A percentile compares a stretch with the other conserved stretches of the same genome.
These are phyloP conservation scores for Suhomyces coccinellae DNA, from an alignment of 1,139 yeast genomes.

Conservation along the genomic window DNA sequence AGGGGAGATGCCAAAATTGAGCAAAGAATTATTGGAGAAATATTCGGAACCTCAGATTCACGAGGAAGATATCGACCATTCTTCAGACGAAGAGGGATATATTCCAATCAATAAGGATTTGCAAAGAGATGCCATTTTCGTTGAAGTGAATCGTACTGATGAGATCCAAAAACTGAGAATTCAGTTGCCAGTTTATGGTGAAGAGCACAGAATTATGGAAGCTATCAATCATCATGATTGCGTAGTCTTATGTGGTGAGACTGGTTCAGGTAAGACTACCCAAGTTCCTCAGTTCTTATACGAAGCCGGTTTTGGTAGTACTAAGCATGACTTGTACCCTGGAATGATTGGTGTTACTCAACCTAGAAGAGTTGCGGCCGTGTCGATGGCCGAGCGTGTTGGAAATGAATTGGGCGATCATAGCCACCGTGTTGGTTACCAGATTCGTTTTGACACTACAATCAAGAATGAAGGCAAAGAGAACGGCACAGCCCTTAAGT, in stretches of 20 bases:
- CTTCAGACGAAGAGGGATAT: constrained; percentile 56
- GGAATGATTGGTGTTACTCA: constrained; percentile 97
- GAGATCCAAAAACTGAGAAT: constrained; percentile 67
- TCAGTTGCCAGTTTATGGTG: constrained; percentile 83
- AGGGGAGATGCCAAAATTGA: constrained; percentile 49
- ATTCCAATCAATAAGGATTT: constrained; percentile 56
- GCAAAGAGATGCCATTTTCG: constrained; percentile 65
- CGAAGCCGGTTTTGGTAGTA: constrained; percentile 83
- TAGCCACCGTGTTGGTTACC: constrained; percentile 78
- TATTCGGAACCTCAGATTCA: constrained; percentile 46
- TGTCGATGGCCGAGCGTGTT: constrained; percentile 94
- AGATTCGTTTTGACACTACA: constrained; percentile 84
- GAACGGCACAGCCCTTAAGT: constrained; percentile 74
- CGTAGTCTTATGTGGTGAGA: constrained; percentile 88
- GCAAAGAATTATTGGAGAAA: constrained; percentile 48
- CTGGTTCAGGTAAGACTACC: constrained; percentile 83
- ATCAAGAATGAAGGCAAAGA: constrained; percentile 52
- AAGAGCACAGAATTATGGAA: constrained; percentile 94
- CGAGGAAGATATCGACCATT: constrained; percentile 63
- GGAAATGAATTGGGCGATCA: constrained; percentile 80
- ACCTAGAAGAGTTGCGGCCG: constrained; percentile 98
- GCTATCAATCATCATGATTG: constrained; percentile 92
- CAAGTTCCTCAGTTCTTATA: constrained; percentile 77
- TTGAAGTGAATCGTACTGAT: constrained; percentile 62
- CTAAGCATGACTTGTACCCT: constrained; percentile 60